phyloP scores from a whole-genome alignment of 2,329 filamentous ascomycete species.

The Tolypocladium nubicola region DNA sequence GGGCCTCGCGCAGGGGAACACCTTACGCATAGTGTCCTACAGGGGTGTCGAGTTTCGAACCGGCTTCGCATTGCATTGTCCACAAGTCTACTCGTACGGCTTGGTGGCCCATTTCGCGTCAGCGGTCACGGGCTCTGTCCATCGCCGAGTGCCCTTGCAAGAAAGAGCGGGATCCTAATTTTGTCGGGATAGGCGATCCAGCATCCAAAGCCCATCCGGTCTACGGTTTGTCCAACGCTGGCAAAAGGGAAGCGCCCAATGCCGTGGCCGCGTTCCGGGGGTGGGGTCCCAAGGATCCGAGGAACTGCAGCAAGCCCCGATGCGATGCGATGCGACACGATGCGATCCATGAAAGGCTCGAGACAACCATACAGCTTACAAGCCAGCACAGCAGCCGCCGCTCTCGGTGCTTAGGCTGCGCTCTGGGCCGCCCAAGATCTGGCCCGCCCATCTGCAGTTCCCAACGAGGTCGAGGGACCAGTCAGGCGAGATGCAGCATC shows the following conservation, averaged over 20 bases:
- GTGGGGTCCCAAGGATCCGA: conserved; percentile 2
- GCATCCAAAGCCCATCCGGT: background rate
- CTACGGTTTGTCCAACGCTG: background rate
- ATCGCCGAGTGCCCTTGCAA: background rate
- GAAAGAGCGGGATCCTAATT: background rate
- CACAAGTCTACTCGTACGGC: background rate
- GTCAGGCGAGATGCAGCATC: conserved; percentile 7
- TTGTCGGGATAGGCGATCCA: background rate
- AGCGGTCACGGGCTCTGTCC: background rate
- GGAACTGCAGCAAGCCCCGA: conserved; percentile 1
- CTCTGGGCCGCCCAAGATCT: conserved; percentile 4
- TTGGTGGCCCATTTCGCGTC: background rate
- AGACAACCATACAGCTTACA: background rate
- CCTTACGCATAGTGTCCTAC: background rate
- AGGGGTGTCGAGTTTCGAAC: conserved; percentile 2
- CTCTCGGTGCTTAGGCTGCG: background rate
- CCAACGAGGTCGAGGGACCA: background rate
- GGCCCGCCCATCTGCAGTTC: conserved; percentile 3
- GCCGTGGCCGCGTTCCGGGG: background rate
- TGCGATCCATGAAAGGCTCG: background rate
- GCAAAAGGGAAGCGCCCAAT: background rate
- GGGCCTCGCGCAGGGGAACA: background rate
- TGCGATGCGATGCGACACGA: conserved; percentile 3
- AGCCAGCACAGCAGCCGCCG: background rate
- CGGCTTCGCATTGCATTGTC: background rate